Evolutionary conservation across 2,329 filamentous ascomycete species (phyloP).

Genomic region (Amylocarpus encephaloides): DNA sequence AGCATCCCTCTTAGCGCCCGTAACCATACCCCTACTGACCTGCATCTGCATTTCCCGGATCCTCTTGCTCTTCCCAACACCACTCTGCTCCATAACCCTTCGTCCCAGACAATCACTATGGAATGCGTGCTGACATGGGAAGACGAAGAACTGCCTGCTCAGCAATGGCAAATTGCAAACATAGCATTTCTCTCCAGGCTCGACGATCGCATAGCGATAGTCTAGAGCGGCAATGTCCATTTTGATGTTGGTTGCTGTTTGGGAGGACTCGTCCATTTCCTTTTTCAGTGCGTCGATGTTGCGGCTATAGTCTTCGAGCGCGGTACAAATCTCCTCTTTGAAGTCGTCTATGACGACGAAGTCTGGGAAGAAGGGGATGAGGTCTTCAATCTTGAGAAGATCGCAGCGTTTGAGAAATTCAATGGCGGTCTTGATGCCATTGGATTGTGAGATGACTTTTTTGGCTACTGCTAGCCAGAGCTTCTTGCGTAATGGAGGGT

Average conservation of each 20-base stretch:
- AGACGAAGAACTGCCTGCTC: slow-evolving; percentile 93
- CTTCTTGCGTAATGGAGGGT: slow-evolving; percentile 78
- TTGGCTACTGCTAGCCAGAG: slow-evolving; percentile 93
- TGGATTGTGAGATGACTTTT: slow-evolving; percentile 81
- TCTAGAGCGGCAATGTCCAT: slow-evolving; percentile 81
- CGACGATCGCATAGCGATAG: slow-evolving; percentile 88
- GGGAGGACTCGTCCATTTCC: slow-evolving; percentile 92
- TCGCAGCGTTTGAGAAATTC: slow-evolving; percentile 90
- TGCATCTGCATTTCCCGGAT: slow-evolving; percentile 83
- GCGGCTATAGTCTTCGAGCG: slow-evolving; percentile 86
- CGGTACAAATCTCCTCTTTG: slow-evolving; percentile 94
- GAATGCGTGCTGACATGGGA: slow-evolving; percentile 96
- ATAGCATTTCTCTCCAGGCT: slow-evolving; percentile 92
- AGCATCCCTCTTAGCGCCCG: slow-evolving; percentile 67
- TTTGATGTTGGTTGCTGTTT: slow-evolving; percentile 86
- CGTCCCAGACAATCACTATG: slow-evolving; percentile 90
- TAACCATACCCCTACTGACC: slow-evolving; percentile 68
- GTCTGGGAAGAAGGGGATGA: slow-evolving; percentile 97
- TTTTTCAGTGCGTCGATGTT: slow-evolving; percentile 82
- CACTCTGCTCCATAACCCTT: slow-evolving; percentile 76
- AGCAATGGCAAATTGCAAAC: slow-evolving; percentile 79
- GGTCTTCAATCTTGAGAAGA: slow-evolving; percentile 85
- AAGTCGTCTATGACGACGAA: slow-evolving; percentile 99
- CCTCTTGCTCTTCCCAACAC: slow-evolving; percentile 65
- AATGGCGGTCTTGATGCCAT: slow-evolving; percentile 87